Percentiles rank a stretch among this genome's conserved stretches.
Evolutionary conservation across 139 green algal genomes (phyloP).

Genomic region (Dunaliella primolecta): DNA sequence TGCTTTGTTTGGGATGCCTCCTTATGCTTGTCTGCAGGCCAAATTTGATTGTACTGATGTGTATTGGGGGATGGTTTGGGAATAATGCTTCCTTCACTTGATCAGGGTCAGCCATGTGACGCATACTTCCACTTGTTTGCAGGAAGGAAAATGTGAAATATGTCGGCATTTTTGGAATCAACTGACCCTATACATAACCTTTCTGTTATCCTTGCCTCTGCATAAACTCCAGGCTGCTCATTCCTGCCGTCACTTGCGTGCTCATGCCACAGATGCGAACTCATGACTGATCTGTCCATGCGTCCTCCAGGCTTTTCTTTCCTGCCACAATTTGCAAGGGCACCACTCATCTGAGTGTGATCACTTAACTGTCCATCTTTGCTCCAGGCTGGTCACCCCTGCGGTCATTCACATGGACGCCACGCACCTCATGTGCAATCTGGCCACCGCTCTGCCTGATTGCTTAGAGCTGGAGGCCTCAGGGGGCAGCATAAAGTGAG

Average conservation of each 20-base stretch:
- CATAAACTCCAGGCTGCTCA: neutral
- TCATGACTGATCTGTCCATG: neutral
- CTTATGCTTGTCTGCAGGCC: too few relatives aligned
- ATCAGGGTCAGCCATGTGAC: too few relatives aligned
- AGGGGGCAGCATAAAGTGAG: constrained; percentile 2
- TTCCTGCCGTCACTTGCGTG: neutral
- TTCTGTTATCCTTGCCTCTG: neutral
- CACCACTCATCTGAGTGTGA: neutral
- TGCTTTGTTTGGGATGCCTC: too few relatives aligned
- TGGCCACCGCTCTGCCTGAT: constrained; percentile 34
- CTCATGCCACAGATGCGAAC: neutral
- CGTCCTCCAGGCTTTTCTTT: neutral
- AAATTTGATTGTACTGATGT: too few relatives aligned
- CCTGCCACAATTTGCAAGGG: neutral
- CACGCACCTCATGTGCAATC: constrained; percentile 40
- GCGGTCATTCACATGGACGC: constrained; percentile 37
- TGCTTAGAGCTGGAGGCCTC: constrained; percentile 26
- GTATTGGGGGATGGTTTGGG: too few relatives aligned
- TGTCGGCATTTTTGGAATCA: too few relatives aligned
- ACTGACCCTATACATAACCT: neutral
- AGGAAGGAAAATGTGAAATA: too few relatives aligned
- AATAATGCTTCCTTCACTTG: too few relatives aligned
- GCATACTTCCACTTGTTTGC: too few relatives aligned
- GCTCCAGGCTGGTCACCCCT: constrained; percentile 23
- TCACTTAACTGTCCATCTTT: neutral